A percentile compares a stretch with the other conserved stretches of the same genome.
Conservation (phyloP, 2,329 filamentous ascomycete genomes). For the Trichophaea hybrida region DNA sequence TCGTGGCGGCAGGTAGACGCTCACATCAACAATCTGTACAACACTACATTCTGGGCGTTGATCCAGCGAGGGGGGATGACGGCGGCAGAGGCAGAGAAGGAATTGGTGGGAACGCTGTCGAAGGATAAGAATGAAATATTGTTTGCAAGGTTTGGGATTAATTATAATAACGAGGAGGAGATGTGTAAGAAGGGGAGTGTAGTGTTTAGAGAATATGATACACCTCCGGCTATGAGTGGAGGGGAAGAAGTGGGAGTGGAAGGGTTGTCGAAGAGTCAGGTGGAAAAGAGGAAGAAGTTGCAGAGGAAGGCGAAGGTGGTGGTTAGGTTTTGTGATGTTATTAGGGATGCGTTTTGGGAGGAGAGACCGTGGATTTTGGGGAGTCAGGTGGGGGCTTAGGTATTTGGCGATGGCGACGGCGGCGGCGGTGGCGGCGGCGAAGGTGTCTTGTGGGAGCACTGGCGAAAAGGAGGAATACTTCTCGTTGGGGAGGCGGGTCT, state of each 20-base stretch:
- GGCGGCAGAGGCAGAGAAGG: conserved; percentile 63
- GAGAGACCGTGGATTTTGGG: conserved; percentile 63
- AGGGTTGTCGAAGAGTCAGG: conserved; percentile 59
- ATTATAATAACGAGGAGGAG: conserved; percentile 93
- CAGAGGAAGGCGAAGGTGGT: conserved; percentile 66
- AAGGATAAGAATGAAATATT: conserved; percentile 93
- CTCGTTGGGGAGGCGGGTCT: too few species aligned
- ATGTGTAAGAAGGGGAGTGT: conserved; percentile 91
- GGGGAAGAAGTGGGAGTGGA: conserved; percentile 30
- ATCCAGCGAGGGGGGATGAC: conserved; percentile 64
- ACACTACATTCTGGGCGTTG: conserved; percentile 89
- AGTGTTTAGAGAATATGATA: conserved; percentile 53
- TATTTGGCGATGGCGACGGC: too few species aligned
- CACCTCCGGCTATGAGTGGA: conserved; percentile 6
- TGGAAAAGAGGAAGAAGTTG: conserved; percentile 68
- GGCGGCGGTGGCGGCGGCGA: too few species aligned
- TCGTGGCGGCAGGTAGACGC: conserved; percentile 86
- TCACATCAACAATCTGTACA: conserved; percentile 97
- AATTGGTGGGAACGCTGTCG: conserved; percentile 69
- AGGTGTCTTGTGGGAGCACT: too few species aligned
- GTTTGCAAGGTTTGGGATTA: conserved; percentile 75
- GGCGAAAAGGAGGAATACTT: too few species aligned
- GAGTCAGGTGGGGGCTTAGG: not conserved
- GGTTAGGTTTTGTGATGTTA: conserved; percentile 80
- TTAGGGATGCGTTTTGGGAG: conserved; percentile 90